These are phyloP conservation scores for Termitomyces sp. DNA, from an alignment of 768 basidiomycete genomes.

Conservation along the genomic window DNA sequence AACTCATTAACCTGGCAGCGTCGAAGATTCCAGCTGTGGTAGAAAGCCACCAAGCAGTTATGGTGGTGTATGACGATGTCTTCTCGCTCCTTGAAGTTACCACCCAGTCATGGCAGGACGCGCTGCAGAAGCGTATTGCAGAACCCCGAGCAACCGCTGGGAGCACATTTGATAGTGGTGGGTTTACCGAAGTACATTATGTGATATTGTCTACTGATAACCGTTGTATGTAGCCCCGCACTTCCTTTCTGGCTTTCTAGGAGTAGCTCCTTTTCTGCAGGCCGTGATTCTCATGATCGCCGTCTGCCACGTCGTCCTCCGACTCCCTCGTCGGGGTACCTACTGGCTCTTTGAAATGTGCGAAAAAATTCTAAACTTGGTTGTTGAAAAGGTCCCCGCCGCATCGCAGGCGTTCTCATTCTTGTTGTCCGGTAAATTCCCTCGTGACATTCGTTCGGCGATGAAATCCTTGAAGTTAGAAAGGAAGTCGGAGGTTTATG, in stretches of 20 bases:
- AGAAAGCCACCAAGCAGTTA: background rate
- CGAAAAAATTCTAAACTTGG: background rate
- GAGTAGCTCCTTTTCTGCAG: background rate
- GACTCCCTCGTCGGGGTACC: background rate
- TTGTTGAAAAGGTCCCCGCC: background rate
- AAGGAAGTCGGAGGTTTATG: background rate
- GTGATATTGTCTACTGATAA: background rate
- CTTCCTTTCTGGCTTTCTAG: background rate
- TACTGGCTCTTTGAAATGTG: conserved; percentile 1
- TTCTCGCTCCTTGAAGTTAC: background rate
- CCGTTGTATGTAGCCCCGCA: background rate
- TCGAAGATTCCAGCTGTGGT: background rate
- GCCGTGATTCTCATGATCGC: background rate
- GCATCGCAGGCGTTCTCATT: background rate
- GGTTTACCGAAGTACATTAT: background rate
- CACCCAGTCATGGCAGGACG: too few relatives aligned
- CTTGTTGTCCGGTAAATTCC: background rate
- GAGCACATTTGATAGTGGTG: background rate
- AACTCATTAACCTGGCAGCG: background rate
- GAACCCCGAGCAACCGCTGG: background rate
- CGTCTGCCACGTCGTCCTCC: too few relatives aligned
- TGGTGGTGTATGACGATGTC: background rate
- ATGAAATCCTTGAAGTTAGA: background rate
- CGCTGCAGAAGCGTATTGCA: too few relatives aligned
- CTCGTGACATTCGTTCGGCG: background rate